Evolutionary conservation across 2,329 filamentous ascomycete genomes (phyloP).

Genomic region (Myriosclerotinia duriaeana): DNA sequence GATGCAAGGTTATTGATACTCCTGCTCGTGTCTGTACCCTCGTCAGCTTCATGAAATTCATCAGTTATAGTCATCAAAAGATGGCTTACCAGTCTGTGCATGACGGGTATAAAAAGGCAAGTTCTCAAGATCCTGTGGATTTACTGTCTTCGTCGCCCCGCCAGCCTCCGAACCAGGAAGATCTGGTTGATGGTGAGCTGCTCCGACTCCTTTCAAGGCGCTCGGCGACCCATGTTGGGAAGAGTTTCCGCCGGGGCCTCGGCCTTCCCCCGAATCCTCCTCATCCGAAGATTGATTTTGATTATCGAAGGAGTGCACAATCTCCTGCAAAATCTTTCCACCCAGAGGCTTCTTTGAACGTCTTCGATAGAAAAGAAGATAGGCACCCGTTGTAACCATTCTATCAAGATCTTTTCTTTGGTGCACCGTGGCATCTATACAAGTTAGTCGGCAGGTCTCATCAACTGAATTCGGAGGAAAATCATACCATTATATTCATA

Average conservation of each 20-base stretch:
- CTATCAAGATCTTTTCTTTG: constrained; percentile 58
- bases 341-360: constrained; percentile 76
- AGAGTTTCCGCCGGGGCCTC: constrained; percentile 79
- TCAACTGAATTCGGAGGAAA: neutral
- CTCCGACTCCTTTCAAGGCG: constrained; percentile 76
- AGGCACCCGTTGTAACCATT: constrained; percentile 75
- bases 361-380: constrained; percentile 93
- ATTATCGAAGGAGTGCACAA: constrained; percentile 64
- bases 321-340: constrained; percentile 69
- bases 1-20: constrained; percentile 26
- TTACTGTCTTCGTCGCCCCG: constrained; percentile 36
- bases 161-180: constrained; percentile 50
- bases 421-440: constrained; percentile 70
- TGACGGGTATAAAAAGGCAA: constrained; percentile 35
- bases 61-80: neutral
- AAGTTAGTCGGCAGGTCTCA: constrained; percentile 44
- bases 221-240: constrained; percentile 90
- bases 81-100: constrained; percentile 29
- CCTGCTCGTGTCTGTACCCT: constrained; percentile 37
- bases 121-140: constrained; percentile 34
- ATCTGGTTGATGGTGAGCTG: constrained; percentile 65
- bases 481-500: constrained; percentile 92
- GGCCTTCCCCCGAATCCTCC: constrained; percentile 72
- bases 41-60: constrained; percentile 28
- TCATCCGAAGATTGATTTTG: constrained; percentile 45